These are phyloP conservation scores for Pholiota molesta DNA, from an alignment of 768 basidiomycete genomes.

Conservation along the genomic window DNA sequence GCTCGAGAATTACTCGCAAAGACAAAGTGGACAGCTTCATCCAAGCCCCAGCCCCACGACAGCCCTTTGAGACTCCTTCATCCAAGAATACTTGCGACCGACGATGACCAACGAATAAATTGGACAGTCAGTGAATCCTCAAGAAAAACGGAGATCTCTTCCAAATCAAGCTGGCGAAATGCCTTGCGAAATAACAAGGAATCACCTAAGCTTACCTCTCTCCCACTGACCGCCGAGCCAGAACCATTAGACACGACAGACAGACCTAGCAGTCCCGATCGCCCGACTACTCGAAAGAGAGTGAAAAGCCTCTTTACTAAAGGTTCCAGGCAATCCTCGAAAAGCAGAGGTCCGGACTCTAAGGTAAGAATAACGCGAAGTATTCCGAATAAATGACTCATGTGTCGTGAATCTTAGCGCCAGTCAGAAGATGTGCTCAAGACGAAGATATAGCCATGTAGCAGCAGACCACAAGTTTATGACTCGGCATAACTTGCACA, in stretches of 20 bases:
- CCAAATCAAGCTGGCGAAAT: conserved; percentile 21
- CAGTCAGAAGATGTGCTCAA: conserved; percentile 16
- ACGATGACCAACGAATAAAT: conserved; percentile 30
- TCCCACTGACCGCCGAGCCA: conserved; percentile 44
- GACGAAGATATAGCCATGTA: not conserved
- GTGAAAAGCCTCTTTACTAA: conserved; percentile 35
- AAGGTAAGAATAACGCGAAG: conserved; percentile 12
- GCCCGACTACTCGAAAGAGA: conserved; percentile 26
- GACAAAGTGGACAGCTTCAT: conserved; percentile 66
- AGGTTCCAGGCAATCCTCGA: conserved; percentile 23
- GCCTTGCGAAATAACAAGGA: conserved; percentile 21
- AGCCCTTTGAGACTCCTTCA: conserved; percentile 36
- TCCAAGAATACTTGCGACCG: conserved; percentile 27
- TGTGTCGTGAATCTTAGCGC: conserved; percentile 6
- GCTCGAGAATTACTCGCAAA: conserved; percentile 79
- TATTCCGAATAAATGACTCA: not conserved
- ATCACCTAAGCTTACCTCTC: conserved; percentile 23
- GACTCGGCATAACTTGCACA: not conserved
- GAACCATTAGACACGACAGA: conserved; percentile 31
- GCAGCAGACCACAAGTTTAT: not conserved
- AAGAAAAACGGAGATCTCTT: conserved; percentile 14
- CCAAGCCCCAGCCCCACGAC: conserved; percentile 33
- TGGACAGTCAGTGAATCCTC: conserved; percentile 17
- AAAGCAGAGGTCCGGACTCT: conserved; percentile 21
- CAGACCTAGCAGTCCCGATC: conserved; percentile 17